These are phyloP conservation scores for Agrocybe pediades DNA, from an alignment of 768 basidiomycete genomes.

Conservation along the genomic window DNA sequence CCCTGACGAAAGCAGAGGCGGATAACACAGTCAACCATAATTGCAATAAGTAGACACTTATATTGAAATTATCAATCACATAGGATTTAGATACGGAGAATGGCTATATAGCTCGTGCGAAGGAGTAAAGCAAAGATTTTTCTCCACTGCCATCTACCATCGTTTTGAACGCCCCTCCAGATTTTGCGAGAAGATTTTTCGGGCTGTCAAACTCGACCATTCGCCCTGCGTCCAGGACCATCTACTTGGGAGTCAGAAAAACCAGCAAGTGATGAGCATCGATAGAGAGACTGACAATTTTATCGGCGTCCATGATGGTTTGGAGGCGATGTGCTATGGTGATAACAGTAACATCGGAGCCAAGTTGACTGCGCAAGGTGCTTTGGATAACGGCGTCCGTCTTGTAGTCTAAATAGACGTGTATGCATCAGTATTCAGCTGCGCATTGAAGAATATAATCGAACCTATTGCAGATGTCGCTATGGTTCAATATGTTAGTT, in stretches of 20 bases:
- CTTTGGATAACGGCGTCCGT: neutral
- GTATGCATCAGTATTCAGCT: neutral
- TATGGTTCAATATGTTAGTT: neutral
- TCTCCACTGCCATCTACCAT: neutral
- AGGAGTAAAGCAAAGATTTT: neutral
- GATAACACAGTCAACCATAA: too few species aligned
- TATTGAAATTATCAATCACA: too few species aligned
- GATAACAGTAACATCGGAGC: neutral
- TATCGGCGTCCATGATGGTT: neutral
- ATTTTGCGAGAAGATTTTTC: neutral
- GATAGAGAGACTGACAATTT: neutral
- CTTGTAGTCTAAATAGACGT: neutral
- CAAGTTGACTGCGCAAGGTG: neutral
- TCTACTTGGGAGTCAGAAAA: neutral
- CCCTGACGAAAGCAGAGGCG: too few species aligned
- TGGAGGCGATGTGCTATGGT: neutral
- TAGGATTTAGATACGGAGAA: too few species aligned
- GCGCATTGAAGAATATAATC: slow-evolving; percentile 6
- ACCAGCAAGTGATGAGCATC: neutral
- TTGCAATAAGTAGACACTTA: too few species aligned
- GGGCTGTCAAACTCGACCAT: neutral
- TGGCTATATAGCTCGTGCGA: too few species aligned
- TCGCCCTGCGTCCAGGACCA: neutral
- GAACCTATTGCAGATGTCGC: neutral
- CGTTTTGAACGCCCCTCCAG: neutral